Conservation (phyloP, 2,329 filamentous ascomycete species). For the Fusarium kyushuense region DNA sequence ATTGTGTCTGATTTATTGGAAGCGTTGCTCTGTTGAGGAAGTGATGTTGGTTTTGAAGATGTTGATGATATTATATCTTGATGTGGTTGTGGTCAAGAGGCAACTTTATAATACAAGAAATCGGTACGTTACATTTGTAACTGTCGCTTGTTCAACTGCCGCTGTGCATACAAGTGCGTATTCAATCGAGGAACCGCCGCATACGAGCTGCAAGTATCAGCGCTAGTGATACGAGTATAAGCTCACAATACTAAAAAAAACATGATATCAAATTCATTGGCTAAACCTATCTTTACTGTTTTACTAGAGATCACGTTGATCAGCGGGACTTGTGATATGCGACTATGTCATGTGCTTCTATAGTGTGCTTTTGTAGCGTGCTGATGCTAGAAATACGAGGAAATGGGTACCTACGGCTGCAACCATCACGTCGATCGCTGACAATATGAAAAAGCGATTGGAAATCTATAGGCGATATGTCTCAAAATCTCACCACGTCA, state of each 20-base stretch:
- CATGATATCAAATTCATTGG: neutral
- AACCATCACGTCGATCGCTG: slow-evolving; percentile 1
- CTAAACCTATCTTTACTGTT: neutral
- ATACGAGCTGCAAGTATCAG: slow-evolving; percentile 16
- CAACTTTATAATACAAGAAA: neutral
- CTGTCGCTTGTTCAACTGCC: neutral
- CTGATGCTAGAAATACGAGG: slow-evolving; percentile 10
- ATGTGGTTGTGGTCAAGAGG: neutral
- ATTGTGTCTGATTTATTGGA: neutral
- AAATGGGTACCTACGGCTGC: neutral
- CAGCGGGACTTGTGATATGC: slow-evolving; percentile 4
- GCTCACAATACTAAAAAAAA: neutral
- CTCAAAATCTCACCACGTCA: too few species aligned
- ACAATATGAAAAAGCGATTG: neutral
- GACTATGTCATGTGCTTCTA: slow-evolving; percentile 3
- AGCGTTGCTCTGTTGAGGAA: too few species aligned
- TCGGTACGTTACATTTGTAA: neutral
- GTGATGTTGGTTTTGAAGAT: neutral
- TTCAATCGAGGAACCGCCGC: neutral
- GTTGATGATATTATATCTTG: neutral
- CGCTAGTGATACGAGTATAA: slow-evolving; percentile 5
- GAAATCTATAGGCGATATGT: too few species aligned
- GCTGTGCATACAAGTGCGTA: neutral
- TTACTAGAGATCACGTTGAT: neutral
- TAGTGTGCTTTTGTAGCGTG: neutral